These are phyloP conservation scores for Juglanconis oblonga DNA, from an alignment of 2,329 filamentous ascomycete genomes.

Conservation along the genomic window DNA sequence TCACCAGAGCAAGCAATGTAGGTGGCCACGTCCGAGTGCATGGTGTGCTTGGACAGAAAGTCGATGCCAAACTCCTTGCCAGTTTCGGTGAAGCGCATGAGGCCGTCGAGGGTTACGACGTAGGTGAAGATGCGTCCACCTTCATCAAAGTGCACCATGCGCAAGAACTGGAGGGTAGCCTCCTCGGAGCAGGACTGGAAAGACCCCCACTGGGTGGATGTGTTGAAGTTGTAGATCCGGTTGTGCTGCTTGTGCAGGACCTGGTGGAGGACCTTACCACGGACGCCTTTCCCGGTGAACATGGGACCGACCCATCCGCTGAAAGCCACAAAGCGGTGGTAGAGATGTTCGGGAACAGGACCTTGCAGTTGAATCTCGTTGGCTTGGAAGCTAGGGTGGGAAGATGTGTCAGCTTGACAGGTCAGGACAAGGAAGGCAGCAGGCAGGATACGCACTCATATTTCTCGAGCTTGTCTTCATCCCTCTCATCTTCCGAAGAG, in stretches of 20 bases:
- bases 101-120: slow-evolving; percentile 80
- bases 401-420: background rate
- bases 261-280: slow-evolving; percentile 77
- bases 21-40: slow-evolving; percentile 89
- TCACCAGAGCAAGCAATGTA: slow-evolving; percentile 93
- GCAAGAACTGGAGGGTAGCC: slow-evolving; percentile 76
- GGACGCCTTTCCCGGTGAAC: slow-evolving; percentile 75
- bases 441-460: slow-evolving; percentile 62
- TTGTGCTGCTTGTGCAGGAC: slow-evolving; percentile 87
- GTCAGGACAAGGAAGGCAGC: too few species aligned
- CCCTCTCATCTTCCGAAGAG: slow-evolving; percentile 31
- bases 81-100: slow-evolving; percentile 90
- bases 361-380: slow-evolving; percentile 86
- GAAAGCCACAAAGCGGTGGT: slow-evolving; percentile 93
- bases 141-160: slow-evolving; percentile 81
- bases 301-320: slow-evolving; percentile 85
- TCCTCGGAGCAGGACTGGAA: slow-evolving; percentile 66
- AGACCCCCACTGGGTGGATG: slow-evolving; percentile 67
- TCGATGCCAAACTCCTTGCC: slow-evolving; percentile 95
- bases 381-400: slow-evolving; percentile 75
- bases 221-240: slow-evolving; percentile 85
- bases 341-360: slow-evolving; percentile 75
- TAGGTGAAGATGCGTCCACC: slow-evolving; percentile 89
- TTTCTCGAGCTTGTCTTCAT: slow-evolving; percentile 57
- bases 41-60: slow-evolving; percentile 89